Evolutionary conservation across 768 basidiomycete genomes (phyloP).

Genomic region (Cystobasidiopsis lactophilus): DNA sequence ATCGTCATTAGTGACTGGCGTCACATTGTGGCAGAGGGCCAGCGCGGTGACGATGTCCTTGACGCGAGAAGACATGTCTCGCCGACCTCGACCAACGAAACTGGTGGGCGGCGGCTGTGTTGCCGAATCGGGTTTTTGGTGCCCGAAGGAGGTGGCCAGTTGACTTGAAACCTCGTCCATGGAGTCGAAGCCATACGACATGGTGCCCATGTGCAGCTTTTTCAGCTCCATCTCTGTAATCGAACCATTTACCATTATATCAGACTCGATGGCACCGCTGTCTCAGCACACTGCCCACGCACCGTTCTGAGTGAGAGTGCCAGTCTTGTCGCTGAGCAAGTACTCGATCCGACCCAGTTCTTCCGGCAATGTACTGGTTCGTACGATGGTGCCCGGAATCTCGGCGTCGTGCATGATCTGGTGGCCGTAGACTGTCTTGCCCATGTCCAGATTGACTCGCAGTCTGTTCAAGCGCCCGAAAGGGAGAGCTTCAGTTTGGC

Average conservation of each 20-base stretch:
- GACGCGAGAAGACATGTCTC: slow-evolving; percentile 86
- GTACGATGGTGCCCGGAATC: slow-evolving; percentile 84
- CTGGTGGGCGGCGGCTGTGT: slow-evolving; percentile 54
- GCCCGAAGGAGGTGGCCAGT: slow-evolving; percentile 58
- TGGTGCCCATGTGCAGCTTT: slow-evolving; percentile 95
- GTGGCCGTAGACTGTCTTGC: slow-evolving; percentile 90
- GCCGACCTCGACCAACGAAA: slow-evolving; percentile 58
- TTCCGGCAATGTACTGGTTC: slow-evolving; percentile 93
- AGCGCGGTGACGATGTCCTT: slow-evolving; percentile 80
- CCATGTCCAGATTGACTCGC: slow-evolving; percentile 99
- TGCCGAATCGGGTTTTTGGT: slow-evolving; percentile 24
- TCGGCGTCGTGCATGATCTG: slow-evolving; percentile 83
- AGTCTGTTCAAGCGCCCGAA: slow-evolving; percentile 34
- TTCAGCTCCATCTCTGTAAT: slow-evolving; percentile 91
- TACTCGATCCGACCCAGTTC: slow-evolving; percentile 91
- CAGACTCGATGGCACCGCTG: not conserved
- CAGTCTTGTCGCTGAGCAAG: slow-evolving; percentile 89
- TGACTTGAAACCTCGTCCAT: slow-evolving; percentile 97
- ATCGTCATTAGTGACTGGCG: slow-evolving; percentile 83
- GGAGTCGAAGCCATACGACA: slow-evolving; percentile 89
- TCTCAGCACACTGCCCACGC: no score
- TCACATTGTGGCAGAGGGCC: slow-evolving; percentile 92
- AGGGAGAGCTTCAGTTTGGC: no score
- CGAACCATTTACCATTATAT: not conserved
- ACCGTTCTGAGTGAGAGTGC: slow-evolving; percentile 95